Evolutionary conservation across 306 rosid genomes (phyloP).

Genomic region (Fagus crenata): DNA sequence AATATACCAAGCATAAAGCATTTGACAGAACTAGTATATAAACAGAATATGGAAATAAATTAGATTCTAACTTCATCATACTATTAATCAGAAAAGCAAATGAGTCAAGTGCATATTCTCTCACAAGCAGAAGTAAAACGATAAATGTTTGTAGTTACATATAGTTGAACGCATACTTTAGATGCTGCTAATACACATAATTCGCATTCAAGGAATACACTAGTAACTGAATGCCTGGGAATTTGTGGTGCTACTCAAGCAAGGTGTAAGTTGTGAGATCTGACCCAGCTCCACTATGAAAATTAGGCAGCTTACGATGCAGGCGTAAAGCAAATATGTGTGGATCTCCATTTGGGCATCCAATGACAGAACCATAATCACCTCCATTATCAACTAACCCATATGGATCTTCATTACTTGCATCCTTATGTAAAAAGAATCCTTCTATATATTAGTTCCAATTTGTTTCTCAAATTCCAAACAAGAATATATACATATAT

Average conservation of each 20-base stretch:
- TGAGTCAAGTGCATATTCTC: neutral
- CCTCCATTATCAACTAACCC: constrained; percentile 60
- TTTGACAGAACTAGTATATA: neutral
- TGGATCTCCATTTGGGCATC: constrained; percentile 59
- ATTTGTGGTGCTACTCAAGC: constrained; percentile 42
- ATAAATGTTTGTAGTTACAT: neutral
- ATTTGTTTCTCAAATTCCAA: neutral
- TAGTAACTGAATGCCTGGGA: neutral
- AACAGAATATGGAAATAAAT: neutral
- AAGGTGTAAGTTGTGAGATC: constrained; percentile 68
- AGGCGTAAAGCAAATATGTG: constrained; percentile 59
- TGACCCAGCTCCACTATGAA: constrained; percentile 40
- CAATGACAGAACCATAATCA: constrained; percentile 55
- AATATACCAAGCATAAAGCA: neutral
- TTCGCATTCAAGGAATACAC: neutral
- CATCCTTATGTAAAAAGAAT: constrained; percentile 39
- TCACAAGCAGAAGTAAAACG: neutral
- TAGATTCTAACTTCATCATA: too few relatives aligned
- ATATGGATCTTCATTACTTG: constrained; percentile 57
- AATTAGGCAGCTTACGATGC: constrained; percentile 50
- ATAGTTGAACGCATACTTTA: neutral
- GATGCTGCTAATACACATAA: neutral
- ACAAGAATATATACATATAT: neutral
- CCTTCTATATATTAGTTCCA: constrained; percentile 1
- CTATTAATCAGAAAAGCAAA: neutral